phyloP scores from a whole-genome alignment of 495 filamentous ascomycete genomes.

The Aspergillus sparsus region DNA sequence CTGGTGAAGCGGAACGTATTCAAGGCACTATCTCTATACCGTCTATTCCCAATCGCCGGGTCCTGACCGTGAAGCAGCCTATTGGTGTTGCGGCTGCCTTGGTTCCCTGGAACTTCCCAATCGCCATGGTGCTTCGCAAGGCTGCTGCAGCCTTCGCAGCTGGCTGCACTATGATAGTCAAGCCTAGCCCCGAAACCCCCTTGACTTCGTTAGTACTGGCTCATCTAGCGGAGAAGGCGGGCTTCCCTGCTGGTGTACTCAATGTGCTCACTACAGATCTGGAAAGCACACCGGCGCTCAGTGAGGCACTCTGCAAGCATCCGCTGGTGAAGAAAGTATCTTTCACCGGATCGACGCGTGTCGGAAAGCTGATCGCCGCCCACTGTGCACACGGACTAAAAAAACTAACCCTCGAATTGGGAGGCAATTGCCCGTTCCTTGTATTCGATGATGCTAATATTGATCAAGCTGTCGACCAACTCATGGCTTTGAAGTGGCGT shows the following conservation, averaged over 20 bases:
- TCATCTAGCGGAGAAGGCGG: constrained; percentile 54
- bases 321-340: constrained; percentile 68
- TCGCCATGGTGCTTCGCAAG: constrained; percentile 70
- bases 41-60: constrained; percentile 57
- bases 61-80: constrained; percentile 71
- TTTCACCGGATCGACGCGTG: constrained; percentile 69
- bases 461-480: constrained; percentile 58
- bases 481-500: constrained; percentile 66
- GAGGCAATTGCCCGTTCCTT: constrained; percentile 74
- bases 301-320: constrained; percentile 65
- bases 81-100: constrained; percentile 65
- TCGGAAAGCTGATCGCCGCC: constrained; percentile 62
- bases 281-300: constrained; percentile 63
- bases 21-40: constrained; percentile 60
- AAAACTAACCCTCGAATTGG: constrained; percentile 72
- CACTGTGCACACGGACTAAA: constrained; percentile 64
- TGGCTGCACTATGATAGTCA: constrained; percentile 66
- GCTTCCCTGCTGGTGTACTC: constrained; percentile 57
- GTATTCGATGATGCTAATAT: constrained; percentile 75
- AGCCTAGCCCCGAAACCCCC: constrained; percentile 64
- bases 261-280: constrained; percentile 59
- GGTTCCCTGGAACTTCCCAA: constrained; percentile 66
- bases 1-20: constrained; percentile 69
- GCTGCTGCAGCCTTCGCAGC: constrained; percentile 69
- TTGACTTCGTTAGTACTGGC: constrained; percentile 55